These are phyloP conservation scores for Phytophthora aleatoria DNA, from an alignment of 352 stramenopile genomes.

Conservation along the genomic window DNA sequence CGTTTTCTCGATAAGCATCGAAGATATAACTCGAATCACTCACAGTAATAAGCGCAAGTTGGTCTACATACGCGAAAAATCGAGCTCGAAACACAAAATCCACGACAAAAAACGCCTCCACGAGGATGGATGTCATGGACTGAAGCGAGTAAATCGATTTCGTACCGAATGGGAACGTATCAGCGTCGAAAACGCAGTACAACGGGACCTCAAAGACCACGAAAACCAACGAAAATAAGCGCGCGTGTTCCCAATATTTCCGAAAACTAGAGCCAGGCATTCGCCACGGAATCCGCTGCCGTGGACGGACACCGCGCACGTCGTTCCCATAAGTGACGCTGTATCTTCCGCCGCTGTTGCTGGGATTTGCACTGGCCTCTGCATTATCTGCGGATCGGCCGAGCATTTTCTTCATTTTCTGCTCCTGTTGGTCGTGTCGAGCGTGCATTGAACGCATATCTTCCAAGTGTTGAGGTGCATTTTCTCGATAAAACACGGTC, in stretches of 20 bases:
- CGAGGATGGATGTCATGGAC: conserved; percentile 52
- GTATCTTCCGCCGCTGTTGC: neutral
- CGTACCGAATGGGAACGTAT: conserved; percentile 51
- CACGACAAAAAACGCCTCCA: conserved; percentile 59
- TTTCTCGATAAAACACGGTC: conserved; percentile 54
- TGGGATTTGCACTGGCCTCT: neutral
- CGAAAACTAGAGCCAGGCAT: conserved; percentile 63
- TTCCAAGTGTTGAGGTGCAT: conserved; percentile 38
- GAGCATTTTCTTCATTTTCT: conserved; percentile 83
- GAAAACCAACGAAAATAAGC: conserved; percentile 54
- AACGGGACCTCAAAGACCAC: conserved; percentile 69
- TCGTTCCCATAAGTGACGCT: conserved; percentile 18
- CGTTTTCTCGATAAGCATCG: conserved; percentile 56
- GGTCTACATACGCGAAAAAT: conserved; percentile 74
- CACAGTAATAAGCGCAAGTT: conserved; percentile 65
- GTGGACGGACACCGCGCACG: neutral
- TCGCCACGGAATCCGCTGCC: conserved; percentile 40
- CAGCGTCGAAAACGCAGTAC: conserved; percentile 71
- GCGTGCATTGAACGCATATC: conserved; percentile 61
- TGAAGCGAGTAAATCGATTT: conserved; percentile 50
- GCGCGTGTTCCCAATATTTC: conserved; percentile 62
- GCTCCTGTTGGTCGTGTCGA: conserved; percentile 66
- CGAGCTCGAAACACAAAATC: conserved; percentile 60
- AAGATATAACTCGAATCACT: conserved; percentile 73
- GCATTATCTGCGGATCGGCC: conserved; percentile 40